Evolutionary conservation across 2,329 filamentous ascomycete species (phyloP).

Genomic region (Calonectria ilicicola): DNA sequence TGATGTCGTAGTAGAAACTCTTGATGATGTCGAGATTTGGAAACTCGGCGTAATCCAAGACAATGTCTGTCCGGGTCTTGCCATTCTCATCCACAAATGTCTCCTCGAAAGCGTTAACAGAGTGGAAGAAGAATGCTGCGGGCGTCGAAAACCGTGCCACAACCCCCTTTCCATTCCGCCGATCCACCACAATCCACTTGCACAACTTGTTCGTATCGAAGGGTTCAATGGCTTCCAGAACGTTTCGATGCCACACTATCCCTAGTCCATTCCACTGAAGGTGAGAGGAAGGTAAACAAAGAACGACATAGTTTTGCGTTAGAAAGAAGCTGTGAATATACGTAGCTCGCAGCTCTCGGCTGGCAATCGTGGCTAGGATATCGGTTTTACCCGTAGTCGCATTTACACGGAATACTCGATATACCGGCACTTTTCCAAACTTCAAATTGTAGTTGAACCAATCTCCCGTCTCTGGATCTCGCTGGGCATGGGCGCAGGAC

Average conservation of each 20-base stretch:
- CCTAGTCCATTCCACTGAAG: slow-evolving; percentile 68
- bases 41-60: slow-evolving; percentile 75
- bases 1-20: slow-evolving; percentile 76
- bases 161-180: slow-evolving; percentile 70
- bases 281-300: slow-evolving; percentile 79
- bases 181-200: slow-evolving; percentile 82
- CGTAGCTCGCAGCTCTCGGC: slow-evolving; percentile 63
- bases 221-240: slow-evolving; percentile 74
- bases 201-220: slow-evolving; percentile 69
- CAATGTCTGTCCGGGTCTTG: slow-evolving; percentile 58
- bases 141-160: slow-evolving; percentile 76
- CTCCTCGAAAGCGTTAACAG: slow-evolving; percentile 81
- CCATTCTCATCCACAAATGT: slow-evolving; percentile 49
- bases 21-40: slow-evolving; percentile 74
- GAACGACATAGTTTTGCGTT: slow-evolving; percentile 75
- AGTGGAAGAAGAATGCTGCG: slow-evolving; percentile 84
- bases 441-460: slow-evolving; percentile 86
- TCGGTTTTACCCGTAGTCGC: slow-evolving; percentile 73
- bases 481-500: slow-evolving; percentile 78
- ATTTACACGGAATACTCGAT: slow-evolving; percentile 77
- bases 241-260: slow-evolving; percentile 73
- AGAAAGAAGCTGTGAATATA: slow-evolving; percentile 90
- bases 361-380: slow-evolving; percentile 76
- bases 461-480: slow-evolving; percentile 77
- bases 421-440: slow-evolving; percentile 66